Percentiles rank a stretch among this genome's conserved stretches.
These are phyloP conservation scores for Globomyces sp. DNA, from an alignment of 371 early-diverging fungal species.

Conservation along the genomic window DNA sequence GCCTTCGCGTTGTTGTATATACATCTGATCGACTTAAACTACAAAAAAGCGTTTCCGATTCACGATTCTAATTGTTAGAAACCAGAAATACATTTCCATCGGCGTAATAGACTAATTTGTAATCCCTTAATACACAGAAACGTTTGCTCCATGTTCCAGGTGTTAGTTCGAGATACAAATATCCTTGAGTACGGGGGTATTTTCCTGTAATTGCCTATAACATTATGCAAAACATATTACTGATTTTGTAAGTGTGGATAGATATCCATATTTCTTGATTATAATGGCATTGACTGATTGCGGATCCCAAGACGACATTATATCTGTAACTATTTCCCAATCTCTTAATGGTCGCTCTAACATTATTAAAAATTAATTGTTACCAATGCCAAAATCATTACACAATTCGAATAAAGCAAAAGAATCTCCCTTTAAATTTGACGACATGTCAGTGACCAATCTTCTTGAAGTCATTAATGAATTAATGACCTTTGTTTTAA, in stretches of 20 bases:
- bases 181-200: slow-evolving; percentile 54
- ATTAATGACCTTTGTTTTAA: slow-evolving; percentile 74
- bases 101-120: slow-evolving; percentile 67
- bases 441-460: slow-evolving; percentile 64
- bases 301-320: slow-evolving; percentile 78
- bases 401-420: slow-evolving; percentile 91
- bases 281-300: slow-evolving; percentile 68
- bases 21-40: slow-evolving; percentile 69
- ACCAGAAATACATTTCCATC: slow-evolving; percentile 57
- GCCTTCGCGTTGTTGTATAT: slow-evolving; percentile 57
- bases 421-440: slow-evolving; percentile 50
- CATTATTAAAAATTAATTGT: slow-evolving; percentile 27
- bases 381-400: slow-evolving; percentile 66
- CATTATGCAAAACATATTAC: slow-evolving; percentile 16
- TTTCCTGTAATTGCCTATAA: slow-evolving; percentile 30
- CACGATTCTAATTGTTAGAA: slow-evolving; percentile 31
- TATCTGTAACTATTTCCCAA: slow-evolving; percentile 82
- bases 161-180: slow-evolving; percentile 66
- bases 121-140: slow-evolving; percentile 63
- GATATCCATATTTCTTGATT: slow-evolving; percentile 65
- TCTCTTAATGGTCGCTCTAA: slow-evolving; percentile 84
- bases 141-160: slow-evolving; percentile 76
- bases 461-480: slow-evolving; percentile 69
- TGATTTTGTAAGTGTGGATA: slow-evolving; percentile 36
- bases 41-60: slow-evolving; percentile 63